phyloP scores from a whole-genome alignment of 2,329 filamentous ascomycete genomes.

The Trematosphaeria pertusa region DNA sequence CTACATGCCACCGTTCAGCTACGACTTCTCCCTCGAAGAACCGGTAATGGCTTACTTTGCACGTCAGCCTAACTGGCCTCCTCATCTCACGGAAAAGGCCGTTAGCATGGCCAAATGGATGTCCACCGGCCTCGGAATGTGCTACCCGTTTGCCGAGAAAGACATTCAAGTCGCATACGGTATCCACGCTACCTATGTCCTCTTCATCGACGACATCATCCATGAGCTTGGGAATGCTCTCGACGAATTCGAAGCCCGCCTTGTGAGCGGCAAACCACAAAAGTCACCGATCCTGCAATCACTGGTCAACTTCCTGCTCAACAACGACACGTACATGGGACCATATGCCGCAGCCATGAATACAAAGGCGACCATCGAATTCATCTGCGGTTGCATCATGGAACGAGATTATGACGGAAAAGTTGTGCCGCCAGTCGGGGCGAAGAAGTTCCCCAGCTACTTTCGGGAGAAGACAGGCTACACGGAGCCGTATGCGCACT shows the following conservation, averaged over 20 bases:
- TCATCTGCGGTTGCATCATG: slow-evolving; percentile 20
- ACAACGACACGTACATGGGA: slow-evolving; percentile 12
- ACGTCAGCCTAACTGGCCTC: slow-evolving; percentile 16
- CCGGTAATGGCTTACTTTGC: slow-evolving; percentile 17
- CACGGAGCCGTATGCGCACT: slow-evolving; percentile 20
- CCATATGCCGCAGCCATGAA: slow-evolving; percentile 20
- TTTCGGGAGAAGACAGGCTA: slow-evolving; percentile 20
- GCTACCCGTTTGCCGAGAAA: slow-evolving; percentile 18
- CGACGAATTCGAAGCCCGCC: slow-evolving; percentile 16
- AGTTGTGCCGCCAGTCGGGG: slow-evolving; percentile 14
- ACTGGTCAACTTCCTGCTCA: slow-evolving; percentile 13
- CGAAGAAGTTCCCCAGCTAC: slow-evolving; percentile 20
- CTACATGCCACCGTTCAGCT: slow-evolving; percentile 17
- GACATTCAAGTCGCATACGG: slow-evolving; percentile 20
- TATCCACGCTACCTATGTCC: slow-evolving; percentile 20
- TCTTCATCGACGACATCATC: slow-evolving; percentile 22
- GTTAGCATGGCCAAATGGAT: slow-evolving; percentile 21
- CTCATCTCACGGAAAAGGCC: slow-evolving; percentile 14
- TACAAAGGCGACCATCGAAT: slow-evolving; percentile 19
- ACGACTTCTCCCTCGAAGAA: slow-evolving; percentile 18
- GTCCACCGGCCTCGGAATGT: slow-evolving; percentile 21
- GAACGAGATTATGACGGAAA: slow-evolving; percentile 19
- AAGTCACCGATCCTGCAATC: slow-evolving; percentile 23
- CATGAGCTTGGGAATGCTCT: slow-evolving; percentile 18
- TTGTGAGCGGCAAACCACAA: slow-evolving; percentile 16